Evolutionary conservation across 1,139 yeast species (phyloP).

Genomic region (Meyerozyma sp.): DNA sequence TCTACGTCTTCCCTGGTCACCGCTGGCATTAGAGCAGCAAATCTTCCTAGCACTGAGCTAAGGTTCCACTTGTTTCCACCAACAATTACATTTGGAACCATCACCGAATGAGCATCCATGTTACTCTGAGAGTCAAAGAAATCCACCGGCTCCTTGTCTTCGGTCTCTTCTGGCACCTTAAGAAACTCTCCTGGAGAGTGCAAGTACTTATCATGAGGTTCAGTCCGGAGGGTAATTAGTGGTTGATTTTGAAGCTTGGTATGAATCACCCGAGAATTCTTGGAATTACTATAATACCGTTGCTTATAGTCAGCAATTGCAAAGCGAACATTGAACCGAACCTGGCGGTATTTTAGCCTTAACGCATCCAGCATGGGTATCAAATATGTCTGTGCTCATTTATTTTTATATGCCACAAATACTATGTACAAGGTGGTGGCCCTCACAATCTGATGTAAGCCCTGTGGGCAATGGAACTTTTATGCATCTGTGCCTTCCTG

Average conservation of each 20-base stretch:
- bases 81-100: constrained; percentile 3
- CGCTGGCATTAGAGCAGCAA: constrained; percentile 1
- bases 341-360: not conserved
- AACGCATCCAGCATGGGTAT: not conserved
- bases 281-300: constrained; percentile 35
- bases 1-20: not conserved
- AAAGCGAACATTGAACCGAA: constrained; percentile 23
- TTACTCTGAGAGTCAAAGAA: constrained; percentile 1
- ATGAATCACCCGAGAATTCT: constrained; percentile 35
- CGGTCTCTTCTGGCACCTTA: not conserved
- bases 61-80: constrained; percentile 2
- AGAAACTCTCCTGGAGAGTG: constrained; percentile 17
- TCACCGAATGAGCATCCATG: not conserved
- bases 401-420: not conserved
- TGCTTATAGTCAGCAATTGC: constrained; percentile 33
- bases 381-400: not conserved
- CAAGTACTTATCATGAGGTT: constrained; percentile 21
- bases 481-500: constrained; percentile 78
- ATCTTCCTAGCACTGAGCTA: not conserved
- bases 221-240: constrained; percentile 35
- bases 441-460: constrained; percentile 51
- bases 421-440: constrained; percentile 1
- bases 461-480: constrained; percentile 78
- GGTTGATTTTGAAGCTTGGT: constrained; percentile 31
- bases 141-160: not conserved